Evolutionary conservation across 345 rosid genomes (phyloP), one percentile per base, ranked within the genome.

Genomic region (Toxicodendron radicans): DNA sequence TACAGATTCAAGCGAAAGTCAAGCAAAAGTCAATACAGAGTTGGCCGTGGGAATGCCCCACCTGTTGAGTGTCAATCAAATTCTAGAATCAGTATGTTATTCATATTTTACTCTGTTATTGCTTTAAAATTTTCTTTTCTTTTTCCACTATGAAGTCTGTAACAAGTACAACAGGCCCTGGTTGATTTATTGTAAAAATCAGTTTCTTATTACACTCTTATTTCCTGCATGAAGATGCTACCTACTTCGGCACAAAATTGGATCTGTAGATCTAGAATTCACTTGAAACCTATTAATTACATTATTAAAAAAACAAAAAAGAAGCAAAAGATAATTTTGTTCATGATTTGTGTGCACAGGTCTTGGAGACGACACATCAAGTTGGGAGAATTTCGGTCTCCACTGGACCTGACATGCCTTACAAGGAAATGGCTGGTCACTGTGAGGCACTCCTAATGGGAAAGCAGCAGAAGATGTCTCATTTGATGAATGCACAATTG

Each of bases 391-490:
- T 80, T 43, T 95, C 98, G 6, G 76, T 87, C 67, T 88, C 85
- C 21, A 84, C 90, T n/a, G 89, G 92, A 73, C 84, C 91, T 3
- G 90, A 96, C 66, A 85, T 87, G 74, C 75, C 99, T 20, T 93
- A 87, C 86, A 87, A 87, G 87, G 97, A 93, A 80, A 90, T 89
- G 88, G 93, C 97, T 13, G 84, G 70, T 64, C 97, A 90, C 57
- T 93, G 98, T 30, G 98, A 96, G 80, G 84, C 91, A 64, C 92
- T 96, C 27, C 73, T 83, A 73, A 78, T 83, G 65, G 98, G 95
- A 77, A 96, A 93, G 84, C 97, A 89, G 71, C 81, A 84, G 83
- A 91, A 88, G 87, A 93, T 93, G 90, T 90, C 92, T 12, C 79
- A 83, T 79, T 80, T 96, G 84, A 84, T 91, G 87, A 81, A 79